These are phyloP conservation scores for Nicotiana knightiana DNA, from an alignment of 257 asterid species.

Conservation along the genomic window DNA sequence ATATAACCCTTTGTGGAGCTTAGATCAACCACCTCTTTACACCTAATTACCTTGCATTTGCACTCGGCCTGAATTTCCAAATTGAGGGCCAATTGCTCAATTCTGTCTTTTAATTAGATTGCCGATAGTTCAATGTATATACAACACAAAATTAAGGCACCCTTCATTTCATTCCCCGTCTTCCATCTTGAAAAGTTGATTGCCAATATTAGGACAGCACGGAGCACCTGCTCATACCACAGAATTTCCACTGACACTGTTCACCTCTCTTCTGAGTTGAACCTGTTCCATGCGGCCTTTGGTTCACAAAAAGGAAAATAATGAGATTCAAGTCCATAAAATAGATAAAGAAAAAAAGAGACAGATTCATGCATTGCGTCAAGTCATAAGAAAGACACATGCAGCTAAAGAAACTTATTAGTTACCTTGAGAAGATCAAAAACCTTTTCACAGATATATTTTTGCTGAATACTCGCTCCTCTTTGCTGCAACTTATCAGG, in stretches of 20 bases:
- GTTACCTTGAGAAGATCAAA: conserved; percentile 93
- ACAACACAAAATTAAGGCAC: conserved; percentile 1
- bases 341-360: background rate
- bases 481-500: conserved; percentile 98
- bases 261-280: conserved; percentile 95
- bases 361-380: background rate
- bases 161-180: background rate
- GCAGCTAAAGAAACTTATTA: background rate
- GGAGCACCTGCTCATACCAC: background rate
- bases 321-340: conserved; percentile 1
- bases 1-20: no score
- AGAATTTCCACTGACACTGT: background rate
- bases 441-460: conserved; percentile 88
- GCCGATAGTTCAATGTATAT: background rate
- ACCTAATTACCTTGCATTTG: background rate
- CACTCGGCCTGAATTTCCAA: background rate
- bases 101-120: background rate
- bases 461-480: conserved; percentile 88
- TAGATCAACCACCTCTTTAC: background rate
- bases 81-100: background rate
- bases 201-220: background rate
- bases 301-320: conserved; percentile 12
- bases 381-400: background rate
- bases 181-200: background rate
- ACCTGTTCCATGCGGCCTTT: conserved; percentile 96